Conservation (phyloP, 352 stramenopile genomes). For the Pythium myriotylum region DNA sequence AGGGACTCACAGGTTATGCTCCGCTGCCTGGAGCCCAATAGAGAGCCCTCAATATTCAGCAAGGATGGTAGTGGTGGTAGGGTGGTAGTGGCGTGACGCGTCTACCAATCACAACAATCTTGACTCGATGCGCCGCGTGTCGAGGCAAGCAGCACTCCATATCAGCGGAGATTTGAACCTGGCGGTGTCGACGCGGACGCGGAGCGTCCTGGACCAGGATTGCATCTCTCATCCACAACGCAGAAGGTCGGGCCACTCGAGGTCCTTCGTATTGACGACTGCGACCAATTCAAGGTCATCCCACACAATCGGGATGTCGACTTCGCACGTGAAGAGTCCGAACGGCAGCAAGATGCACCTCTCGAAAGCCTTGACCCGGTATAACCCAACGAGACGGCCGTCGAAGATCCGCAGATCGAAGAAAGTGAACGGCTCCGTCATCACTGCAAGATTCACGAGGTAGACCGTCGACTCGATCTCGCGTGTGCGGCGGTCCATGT, state of each 20-base stretch:
- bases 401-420: slow-evolving; percentile 1
- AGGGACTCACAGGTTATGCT: no score
- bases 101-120: no score
- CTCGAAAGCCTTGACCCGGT: not conserved
- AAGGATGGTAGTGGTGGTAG: no score
- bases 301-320: slow-evolving; percentile 14
- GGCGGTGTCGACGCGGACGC: no score
- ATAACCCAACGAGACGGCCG: slow-evolving; percentile 3
- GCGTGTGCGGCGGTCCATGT: not conserved
- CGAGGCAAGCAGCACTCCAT: no score
- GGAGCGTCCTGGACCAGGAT: no score
- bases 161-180: no score
- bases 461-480: slow-evolving; percentile 15
- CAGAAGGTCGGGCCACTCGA: slow-evolving; percentile 16
- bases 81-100: no score
- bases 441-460: slow-evolving; percentile 25
- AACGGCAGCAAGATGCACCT: slow-evolving; percentile 9
- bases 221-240: slow-evolving; percentile 19
- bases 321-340: not conserved
- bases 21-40: no score
- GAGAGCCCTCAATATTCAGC: no score
- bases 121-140: no score
- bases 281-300: slow-evolving; percentile 5
- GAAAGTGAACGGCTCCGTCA: slow-evolving; percentile 24
- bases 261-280: slow-evolving; percentile 6